Base-by-base conservation (phyloP, 805 yeast genomes). In the Tetrapisispora pingtungensis region DNA sequence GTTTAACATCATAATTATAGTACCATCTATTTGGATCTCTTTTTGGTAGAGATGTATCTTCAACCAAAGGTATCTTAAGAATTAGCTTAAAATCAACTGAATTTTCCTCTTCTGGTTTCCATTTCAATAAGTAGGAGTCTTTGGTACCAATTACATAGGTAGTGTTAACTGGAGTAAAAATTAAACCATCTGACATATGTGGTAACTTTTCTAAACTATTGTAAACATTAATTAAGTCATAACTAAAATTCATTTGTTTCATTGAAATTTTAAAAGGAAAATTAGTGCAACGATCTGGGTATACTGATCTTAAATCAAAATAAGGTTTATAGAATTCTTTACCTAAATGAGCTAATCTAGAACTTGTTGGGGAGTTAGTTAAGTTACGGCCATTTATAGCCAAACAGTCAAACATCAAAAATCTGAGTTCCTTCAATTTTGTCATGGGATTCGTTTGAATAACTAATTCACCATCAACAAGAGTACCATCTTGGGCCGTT, bases 61-160 rank as follows among this genome's bases (percentile, higher is more conserved):
- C 65, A 1, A 57, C 66, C 54, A 55, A 46, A 4, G 64, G 65
- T 32, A 61, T 59, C 36, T 69, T 68, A 24, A 68, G 62, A 26
- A 81, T 66, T 47, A 93, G 63, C 58, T 80, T 80, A 65, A 86
- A 93, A 64, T 93, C 99, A 36, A 94, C 77, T 0, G 97, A 83
- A 55, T 93, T 94, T 62, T 90, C 98, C 49, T 85, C 85, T 12
- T 95, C 86, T 2, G 98, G 97, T 58, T 93, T 93, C 99, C 99
- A 93, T 65, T 94, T 93, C 44, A 93, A 67, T 41, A 93, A 69
- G 7, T 87, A 77, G 0, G 78, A 73, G 62, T 93, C 97, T 1
- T 97, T 90, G 10, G 61, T 59, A 13, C 97, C 97, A 49, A 81
- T 78, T 3, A 77, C 71, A 64, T 93, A 93, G 0, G 96, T 94